These are phyloP conservation scores for Fraxinus platypoda DNA, from an alignment of 305 asterid species.

Conservation along the genomic window DNA sequence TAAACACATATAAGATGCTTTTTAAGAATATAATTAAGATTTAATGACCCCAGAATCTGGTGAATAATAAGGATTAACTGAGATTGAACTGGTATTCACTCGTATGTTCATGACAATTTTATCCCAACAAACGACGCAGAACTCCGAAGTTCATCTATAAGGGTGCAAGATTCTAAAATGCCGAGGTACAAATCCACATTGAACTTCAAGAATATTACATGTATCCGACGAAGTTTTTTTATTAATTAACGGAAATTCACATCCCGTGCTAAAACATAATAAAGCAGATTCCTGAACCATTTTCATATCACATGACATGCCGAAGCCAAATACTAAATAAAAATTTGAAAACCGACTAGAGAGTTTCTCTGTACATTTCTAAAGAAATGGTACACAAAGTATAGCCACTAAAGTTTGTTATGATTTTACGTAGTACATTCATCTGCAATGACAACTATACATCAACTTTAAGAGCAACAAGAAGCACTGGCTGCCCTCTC, in stretches of 20 bases:
- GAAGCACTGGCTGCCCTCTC: conserved; percentile 48
- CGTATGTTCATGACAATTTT: neutral
- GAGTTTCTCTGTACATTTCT: neutral
- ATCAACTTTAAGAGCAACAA: conserved; percentile 53
- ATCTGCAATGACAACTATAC: neutral
- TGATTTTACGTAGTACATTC: conserved; percentile 15
- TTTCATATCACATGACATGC: neutral
- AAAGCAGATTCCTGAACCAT: neutral
- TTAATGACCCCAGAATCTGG: neutral
- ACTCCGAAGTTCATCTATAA: neutral
- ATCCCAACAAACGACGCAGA: neutral
- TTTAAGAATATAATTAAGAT: neutral
- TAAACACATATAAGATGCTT: neutral
- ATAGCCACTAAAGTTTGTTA: neutral
- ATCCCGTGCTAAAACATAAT: neutral
- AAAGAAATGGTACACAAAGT: neutral
- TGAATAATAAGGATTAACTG: neutral
- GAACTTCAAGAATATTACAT: neutral
- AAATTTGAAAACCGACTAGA: neutral
- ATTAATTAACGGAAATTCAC: neutral
- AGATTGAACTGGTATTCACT: neutral
- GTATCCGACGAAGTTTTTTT: neutral
- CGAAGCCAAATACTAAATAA: neutral
- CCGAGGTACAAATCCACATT: neutral
- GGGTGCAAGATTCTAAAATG: neutral